Base-by-base conservation (phyloP, 345 rosid species). In the Eucalyptus regnans region DNA sequence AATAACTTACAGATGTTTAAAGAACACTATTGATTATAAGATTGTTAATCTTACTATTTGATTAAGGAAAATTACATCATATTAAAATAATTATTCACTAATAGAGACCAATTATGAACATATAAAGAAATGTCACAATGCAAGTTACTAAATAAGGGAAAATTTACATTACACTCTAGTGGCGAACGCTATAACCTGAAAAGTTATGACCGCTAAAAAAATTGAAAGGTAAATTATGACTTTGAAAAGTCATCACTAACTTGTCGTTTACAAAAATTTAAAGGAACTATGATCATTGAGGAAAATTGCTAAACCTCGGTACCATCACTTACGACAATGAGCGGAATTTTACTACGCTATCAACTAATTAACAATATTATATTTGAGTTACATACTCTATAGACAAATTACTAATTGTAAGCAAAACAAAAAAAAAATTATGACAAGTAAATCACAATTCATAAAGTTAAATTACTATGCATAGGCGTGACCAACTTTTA, bases 131-230 rank as follows among this genome's bases (percentile, higher is more conserved):
- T 71, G 46, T 5, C 22, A 71, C 8, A 9, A 14, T 71, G 0
- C 3, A 37, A 71, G 27, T 37, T 71, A 20, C 27, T 18, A 9
- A 20, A 41, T 37, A 71, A 22, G 44, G 11, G 43, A 18, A 37
- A 9, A 9, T 33, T 18, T 33, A 18, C 5, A 33, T 33, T 9
- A 71, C 41, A 37, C 12, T 37, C 46, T 15, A 3, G 83, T 9
- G 12, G 22, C 10, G 4, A 3, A n/a, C 0, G 6, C 8, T 68
- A 31, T 33, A 2, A 8, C 41, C 18, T 31, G 20, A 33, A 33
- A 37, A 18, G 83, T 10, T 37, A 71, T 12, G 27, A 37, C 12
- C 1, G 0, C 46, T 37, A 3, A 18, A 56, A 56, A 4, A 56
- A 23, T 56, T 22, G 12, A 56, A 56, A 23, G 29, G 29, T 56